Conservation (phyloP, 352 stramenopile genomes). For the Paralagenidium karlingii region DNA sequence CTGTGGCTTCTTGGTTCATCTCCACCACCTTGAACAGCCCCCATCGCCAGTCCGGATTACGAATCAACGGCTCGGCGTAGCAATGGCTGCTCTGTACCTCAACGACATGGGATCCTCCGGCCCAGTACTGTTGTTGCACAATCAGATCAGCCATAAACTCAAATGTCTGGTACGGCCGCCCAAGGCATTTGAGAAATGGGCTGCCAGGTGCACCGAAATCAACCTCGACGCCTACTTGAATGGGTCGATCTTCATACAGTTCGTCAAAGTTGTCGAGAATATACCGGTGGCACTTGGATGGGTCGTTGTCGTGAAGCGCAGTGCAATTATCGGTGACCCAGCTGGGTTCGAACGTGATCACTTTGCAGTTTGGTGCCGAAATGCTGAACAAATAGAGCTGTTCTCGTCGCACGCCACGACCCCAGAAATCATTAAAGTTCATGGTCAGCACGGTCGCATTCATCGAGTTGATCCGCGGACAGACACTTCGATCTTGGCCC, state of each 20-base stretch:
- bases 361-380: constrained; percentile 20
- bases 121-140: constrained; percentile 40
- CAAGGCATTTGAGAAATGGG: constrained; percentile 34
- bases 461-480: constrained; percentile 25
- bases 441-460: constrained; percentile 15
- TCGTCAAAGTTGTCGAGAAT: constrained; percentile 35
- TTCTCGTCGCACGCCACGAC: constrained; percentile 14
- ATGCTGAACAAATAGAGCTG: constrained; percentile 34
- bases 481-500: constrained; percentile 22
- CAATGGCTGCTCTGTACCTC: constrained; percentile 45
- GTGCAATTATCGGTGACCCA: constrained; percentile 31
- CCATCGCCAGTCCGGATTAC: constrained; percentile 24
- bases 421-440: constrained; percentile 37
- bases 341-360: constrained; percentile 20
- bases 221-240: constrained; percentile 19
- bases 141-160: constrained; percentile 47
- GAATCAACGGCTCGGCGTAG: constrained; percentile 17
- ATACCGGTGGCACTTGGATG: constrained; percentile 22
- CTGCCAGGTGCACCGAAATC: constrained; percentile 28
- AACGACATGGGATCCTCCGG: constrained; percentile 27
- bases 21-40: constrained; percentile 30
- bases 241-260: constrained; percentile 13
- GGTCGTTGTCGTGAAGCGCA: constrained; percentile 8
- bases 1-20: constrained; percentile 21
- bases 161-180: constrained; percentile 21